Percentiles rank a stretch among this genome's conserved stretches.
Evolutionary conservation across 169 alveolate genomes (phyloP).

Genomic region (Babesia divergens): DNA sequence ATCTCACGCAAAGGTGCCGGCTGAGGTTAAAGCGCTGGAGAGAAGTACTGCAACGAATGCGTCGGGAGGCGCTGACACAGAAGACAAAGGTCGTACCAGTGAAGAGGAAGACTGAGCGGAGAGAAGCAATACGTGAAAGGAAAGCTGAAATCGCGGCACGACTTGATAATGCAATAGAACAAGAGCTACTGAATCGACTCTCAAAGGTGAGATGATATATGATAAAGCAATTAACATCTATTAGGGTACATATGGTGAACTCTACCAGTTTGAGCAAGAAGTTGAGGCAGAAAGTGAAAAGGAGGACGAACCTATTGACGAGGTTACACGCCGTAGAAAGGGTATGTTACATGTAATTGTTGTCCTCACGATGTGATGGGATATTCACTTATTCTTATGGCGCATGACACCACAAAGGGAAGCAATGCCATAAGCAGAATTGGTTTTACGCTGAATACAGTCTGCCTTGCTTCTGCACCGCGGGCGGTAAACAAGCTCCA

Average conservation of each 20-base stretch:
- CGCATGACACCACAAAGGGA: too few relatives aligned
- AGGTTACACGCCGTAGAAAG: neutral
- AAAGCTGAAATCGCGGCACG: constrained; percentile 97
- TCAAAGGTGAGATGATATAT: constrained; percentile 76
- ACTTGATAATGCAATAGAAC: constrained; percentile 93
- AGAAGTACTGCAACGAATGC: constrained; percentile 91
- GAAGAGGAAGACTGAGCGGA: constrained; percentile 96
- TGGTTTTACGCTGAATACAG: too few relatives aligned
- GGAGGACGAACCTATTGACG: constrained; percentile 21
- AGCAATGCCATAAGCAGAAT: too few relatives aligned
- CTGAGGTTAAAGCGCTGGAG: constrained; percentile 92
- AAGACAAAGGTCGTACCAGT: constrained; percentile 84
- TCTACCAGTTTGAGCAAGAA: constrained; percentile 56
- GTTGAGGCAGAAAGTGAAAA: constrained; percentile 26
- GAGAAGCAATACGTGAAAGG: constrained; percentile 94
- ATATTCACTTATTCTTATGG: too few relatives aligned
- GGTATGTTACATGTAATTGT: neutral
- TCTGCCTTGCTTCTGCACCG: too few relatives aligned
- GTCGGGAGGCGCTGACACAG: constrained; percentile 78
- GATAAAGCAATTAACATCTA: constrained; percentile 76
- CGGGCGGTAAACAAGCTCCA: too few relatives aligned
- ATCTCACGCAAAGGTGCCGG: constrained; percentile 94
- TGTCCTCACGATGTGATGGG: neutral
- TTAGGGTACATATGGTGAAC: constrained; percentile 60
- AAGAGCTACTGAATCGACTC: constrained; percentile 92